A percentile compares a stretch with the other conserved stretches of the same genome.
These are phyloP conservation scores for Berberis thunbergii DNA, from an alignment of 164 flowering plant species.

Conservation along the genomic window DNA sequence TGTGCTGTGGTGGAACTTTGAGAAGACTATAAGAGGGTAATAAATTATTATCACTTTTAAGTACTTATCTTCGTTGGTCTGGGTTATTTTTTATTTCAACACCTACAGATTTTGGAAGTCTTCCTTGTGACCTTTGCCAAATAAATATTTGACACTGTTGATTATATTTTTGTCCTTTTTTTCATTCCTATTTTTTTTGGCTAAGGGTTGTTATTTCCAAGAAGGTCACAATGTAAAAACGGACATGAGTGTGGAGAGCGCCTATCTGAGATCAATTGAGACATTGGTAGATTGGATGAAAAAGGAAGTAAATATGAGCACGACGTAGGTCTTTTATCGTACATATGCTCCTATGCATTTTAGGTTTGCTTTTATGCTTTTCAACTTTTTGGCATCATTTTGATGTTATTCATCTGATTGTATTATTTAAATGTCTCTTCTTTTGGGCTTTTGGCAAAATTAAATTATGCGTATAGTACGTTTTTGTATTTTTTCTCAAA, in stretches of 20 bases:
- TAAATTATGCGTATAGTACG: no score
- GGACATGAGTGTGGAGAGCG: conserved; percentile 52
- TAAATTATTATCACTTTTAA: no score
- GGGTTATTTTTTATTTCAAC: not conserved
- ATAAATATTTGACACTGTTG: no score
- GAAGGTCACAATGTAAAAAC: conserved; percentile 47
- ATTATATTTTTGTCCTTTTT: no score
- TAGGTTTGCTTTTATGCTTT: conserved; percentile 30
- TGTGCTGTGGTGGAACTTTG: conserved; percentile 79
- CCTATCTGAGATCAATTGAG: conserved; percentile 38
- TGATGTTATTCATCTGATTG: not conserved
- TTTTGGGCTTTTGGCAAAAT: no score
- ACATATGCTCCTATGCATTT: conserved; percentile 67
- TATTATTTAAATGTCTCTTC: not conserved
- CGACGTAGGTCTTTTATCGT: conserved; percentile 50
- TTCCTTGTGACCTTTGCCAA: no score
- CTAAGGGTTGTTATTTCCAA: conserved; percentile 76
- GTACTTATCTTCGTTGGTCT: not conserved
- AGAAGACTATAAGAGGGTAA: conserved; percentile 56
- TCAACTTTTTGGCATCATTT: no score
- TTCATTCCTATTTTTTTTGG: not conserved
- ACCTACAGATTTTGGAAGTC: not conserved
- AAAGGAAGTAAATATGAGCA: conserved; percentile 32
- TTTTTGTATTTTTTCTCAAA: no score
- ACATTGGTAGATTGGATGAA: conserved; percentile 46